Base-by-base conservation (phyloP, 192 early-diverging fungal genomes). In the Gamsiella multidivaricata region DNA sequence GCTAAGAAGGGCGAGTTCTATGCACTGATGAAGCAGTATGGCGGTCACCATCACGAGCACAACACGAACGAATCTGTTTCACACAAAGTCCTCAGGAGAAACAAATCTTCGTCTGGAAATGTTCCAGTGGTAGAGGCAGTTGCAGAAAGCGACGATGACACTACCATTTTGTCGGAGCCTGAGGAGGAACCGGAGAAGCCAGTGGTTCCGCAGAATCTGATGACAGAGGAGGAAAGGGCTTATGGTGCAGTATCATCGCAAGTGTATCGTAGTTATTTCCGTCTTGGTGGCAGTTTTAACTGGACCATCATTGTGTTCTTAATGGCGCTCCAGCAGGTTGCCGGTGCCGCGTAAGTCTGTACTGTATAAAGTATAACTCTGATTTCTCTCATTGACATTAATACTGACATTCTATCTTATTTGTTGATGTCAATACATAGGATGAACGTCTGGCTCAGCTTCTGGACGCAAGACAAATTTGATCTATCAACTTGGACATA, bases 11-110 rank as follows among this genome's bases (percentile, higher is more conserved):
- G 61, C 25, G 85, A 88, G 11, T 80, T 96, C 15, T 86, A 81
- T 69, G 63, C 72, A 14, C 79, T 96, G 36, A 87, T 95, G 64
- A 87, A 70, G 43, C 92, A 94, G 54, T 91, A 85, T 61, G 94
- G 93, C 3, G 65, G 66, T 4, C 81, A 83, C 17, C 63, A 70
- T 20, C 51, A 18, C 28, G 43, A 15, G 14, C 5, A 49, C 34
- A 14, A 42, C 18, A 39, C 50, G 45, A 37, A 53, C 29, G 45
- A 18, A n/a, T n/a, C 10, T 10, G 45, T n/a, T 5, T n/a, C 42
- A 15, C 52, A 28, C 5, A 31, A 46, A 22, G 37, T 58, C 5
- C n/a, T 57, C 2, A 65, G 25, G 39, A 64, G 54, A 15, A 49
- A 23, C 47, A 52, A 10, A 18, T 55, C 58, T 2, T 66, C 65